Evolutionary conservation across 345 rosid genomes (phyloP).

Genomic region (Aquilaria malaccensis): DNA sequence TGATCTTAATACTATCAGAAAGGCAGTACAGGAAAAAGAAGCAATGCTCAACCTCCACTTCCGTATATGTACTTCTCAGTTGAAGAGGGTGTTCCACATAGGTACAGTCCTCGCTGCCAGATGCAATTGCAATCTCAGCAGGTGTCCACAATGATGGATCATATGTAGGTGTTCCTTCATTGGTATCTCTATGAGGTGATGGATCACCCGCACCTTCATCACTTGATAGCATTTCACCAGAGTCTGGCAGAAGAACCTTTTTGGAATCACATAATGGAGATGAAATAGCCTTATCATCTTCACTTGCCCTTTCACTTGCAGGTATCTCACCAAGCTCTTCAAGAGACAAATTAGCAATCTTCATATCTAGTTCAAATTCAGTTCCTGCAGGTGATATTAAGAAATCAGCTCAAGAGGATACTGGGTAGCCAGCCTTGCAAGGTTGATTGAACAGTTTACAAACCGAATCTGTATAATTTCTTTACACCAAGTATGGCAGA

Average conservation of each 20-base stretch:
- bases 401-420: constrained; percentile 15
- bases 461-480: too few species aligned
- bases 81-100: constrained; percentile 58
- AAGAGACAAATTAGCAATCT: constrained; percentile 29
- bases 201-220: constrained; percentile 24
- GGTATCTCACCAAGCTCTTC: constrained; percentile 24
- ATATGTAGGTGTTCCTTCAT: constrained; percentile 28
- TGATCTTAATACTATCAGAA: constrained; percentile 1
- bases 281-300: constrained; percentile 44
- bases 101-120: constrained; percentile 54
- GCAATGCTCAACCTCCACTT: constrained; percentile 57
- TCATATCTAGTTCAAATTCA: constrained; percentile 27
- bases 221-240: constrained; percentile 10
- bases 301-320: constrained; percentile 29
- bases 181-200: constrained; percentile 24
- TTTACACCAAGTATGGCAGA: too few species aligned
- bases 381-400: constrained; percentile 21
- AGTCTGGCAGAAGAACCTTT: constrained; percentile 16
- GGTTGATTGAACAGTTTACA: constrained; percentile 3
- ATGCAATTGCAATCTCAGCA: constrained; percentile 73
- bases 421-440: constrained; percentile 16
- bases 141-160: constrained; percentile 80
- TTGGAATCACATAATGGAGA: constrained; percentile 36
- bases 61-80: constrained; percentile 78
- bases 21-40: constrained; percentile 4